Percentiles rank a stretch among this genome's conserved stretches.
phyloP scores from a whole-genome alignment of 352 stramenopile species.

The Lagenidium giganteum region DNA sequence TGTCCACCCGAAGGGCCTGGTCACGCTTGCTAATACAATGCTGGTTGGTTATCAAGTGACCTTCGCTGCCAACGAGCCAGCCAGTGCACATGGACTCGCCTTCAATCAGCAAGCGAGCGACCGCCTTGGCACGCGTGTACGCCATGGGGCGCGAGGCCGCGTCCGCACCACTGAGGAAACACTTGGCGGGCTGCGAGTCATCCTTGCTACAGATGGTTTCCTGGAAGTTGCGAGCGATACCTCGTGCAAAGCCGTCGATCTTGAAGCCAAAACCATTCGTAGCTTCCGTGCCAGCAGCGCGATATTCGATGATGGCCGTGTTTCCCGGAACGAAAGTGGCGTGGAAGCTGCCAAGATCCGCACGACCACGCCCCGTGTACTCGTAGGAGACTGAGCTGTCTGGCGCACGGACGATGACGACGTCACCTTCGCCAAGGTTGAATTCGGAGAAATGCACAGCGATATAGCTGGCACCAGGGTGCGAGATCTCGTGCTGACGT shows the following conservation, averaged over 20 bases:
- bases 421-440: slow-evolving; percentile 41
- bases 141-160: slow-evolving; percentile 11
- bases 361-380: slow-evolving; percentile 13
- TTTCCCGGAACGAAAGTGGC: slow-evolving; percentile 9
- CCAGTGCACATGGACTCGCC: slow-evolving; percentile 22
- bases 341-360: slow-evolving; percentile 13
- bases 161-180: slow-evolving; percentile 15
- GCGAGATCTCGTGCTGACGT: slow-evolving; percentile 9
- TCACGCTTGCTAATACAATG: slow-evolving; percentile 16
- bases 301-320: slow-evolving; percentile 12
- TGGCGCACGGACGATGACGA: slow-evolving; percentile 37
- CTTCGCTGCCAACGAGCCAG: slow-evolving; percentile 20
- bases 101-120: slow-evolving; percentile 25
- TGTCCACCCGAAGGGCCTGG: slow-evolving; percentile 9
- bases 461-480: slow-evolving; percentile 48
- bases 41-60: slow-evolving; percentile 18
- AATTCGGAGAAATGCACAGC: slow-evolving; percentile 47
- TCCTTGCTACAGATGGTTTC: slow-evolving; percentile 25
- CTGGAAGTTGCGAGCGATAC: slow-evolving; percentile 14
- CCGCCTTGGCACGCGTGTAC: slow-evolving; percentile 14
- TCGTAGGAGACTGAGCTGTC: slow-evolving; percentile 15
- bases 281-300: not conserved
- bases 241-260: slow-evolving; percentile 19
- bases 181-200: slow-evolving; percentile 22
- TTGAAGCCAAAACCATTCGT: slow-evolving; percentile 16